Evolutionary conservation across 805 yeast genomes (phyloP).

Genomic region (Zygosaccharomyces bailii): DNA sequence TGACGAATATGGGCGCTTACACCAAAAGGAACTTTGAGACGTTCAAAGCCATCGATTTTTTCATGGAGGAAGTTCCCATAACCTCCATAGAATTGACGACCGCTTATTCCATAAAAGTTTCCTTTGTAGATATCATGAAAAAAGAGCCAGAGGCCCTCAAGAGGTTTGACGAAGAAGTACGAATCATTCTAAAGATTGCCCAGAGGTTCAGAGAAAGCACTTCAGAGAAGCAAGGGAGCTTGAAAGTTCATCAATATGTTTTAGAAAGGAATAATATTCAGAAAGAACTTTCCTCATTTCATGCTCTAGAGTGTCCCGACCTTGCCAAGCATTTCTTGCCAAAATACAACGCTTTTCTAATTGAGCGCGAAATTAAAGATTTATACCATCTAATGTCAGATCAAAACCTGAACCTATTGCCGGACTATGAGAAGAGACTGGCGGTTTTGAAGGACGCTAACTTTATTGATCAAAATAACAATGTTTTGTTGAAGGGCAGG

Average conservation of each 20-base stretch:
- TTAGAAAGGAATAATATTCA: conserved; percentile 30
- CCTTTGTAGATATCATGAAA: conserved; percentile 30
- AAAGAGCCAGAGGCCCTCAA: conserved; percentile 27
- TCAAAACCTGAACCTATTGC: conserved; percentile 83
- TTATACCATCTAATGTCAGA: conserved; percentile 69
- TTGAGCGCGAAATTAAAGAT: conserved; percentile 50
- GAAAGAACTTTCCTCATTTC: conserved; percentile 19
- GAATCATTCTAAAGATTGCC: conserved; percentile 23
- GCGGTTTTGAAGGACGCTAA: conserved; percentile 73
- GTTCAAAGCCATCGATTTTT: conserved; percentile 33
- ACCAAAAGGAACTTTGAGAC: conserved; percentile 25
- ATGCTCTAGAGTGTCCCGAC: conserved; percentile 38
- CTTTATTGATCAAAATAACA: conserved; percentile 71
- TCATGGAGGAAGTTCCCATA: conserved; percentile 30
- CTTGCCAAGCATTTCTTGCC: conserved; percentile 46
- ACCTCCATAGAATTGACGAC: conserved; percentile 33
- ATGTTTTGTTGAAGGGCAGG: conserved; percentile 76
- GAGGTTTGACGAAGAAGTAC: conserved; percentile 25
- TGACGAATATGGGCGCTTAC: conserved; percentile 32
- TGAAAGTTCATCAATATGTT: conserved; percentile 32
- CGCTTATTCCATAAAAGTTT: conserved; percentile 24
- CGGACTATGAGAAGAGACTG: conserved; percentile 89
- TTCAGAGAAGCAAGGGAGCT: conserved; percentile 30
- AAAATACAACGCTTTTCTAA: conserved; percentile 43
- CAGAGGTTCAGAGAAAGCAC: conserved; percentile 27